Conservation (phyloP, 2,329 filamentous ascomycete species). For the Seiridium unicorne region DNA sequence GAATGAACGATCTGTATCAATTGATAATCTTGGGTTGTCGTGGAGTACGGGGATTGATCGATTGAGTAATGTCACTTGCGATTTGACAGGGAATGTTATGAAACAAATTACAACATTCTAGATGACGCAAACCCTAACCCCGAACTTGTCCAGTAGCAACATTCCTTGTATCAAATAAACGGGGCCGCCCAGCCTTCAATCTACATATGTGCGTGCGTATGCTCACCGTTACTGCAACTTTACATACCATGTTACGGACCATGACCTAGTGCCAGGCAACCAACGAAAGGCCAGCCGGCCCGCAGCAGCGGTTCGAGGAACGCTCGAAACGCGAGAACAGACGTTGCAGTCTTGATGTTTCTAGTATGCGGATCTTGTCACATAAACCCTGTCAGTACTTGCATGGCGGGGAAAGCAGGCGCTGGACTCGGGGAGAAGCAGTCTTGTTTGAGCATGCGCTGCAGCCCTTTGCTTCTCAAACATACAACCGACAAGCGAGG, state of each 20-base stretch:
- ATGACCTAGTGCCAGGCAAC: background rate
- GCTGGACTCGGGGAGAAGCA: background rate
- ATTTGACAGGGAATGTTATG: too few species aligned
- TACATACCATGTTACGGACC: background rate
- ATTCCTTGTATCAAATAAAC: background rate
- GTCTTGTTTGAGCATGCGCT: too few species aligned
- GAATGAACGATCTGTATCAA: too few species aligned
- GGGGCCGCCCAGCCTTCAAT: background rate
- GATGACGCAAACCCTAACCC: too few species aligned
- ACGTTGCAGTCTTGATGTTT: conserved; percentile 20
- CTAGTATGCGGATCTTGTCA: conserved; percentile 31
- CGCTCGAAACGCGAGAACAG: conserved; percentile 2
- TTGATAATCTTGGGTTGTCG: too few species aligned
- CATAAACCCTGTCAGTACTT: conserved; percentile 17
- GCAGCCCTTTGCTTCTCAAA: background rate
- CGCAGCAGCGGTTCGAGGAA: background rate
- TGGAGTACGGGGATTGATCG: too few species aligned
- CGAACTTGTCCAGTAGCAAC: background rate
- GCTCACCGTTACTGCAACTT: background rate
- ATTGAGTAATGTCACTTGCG: too few species aligned
- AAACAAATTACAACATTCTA: too few species aligned
- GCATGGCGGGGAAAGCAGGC: background rate
- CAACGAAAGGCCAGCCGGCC: background rate
- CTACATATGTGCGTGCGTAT: background rate
- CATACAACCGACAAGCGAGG: too few species aligned